Conservation (phyloP, 495 filamentous ascomycete species). For the Halenospora varia region DNA sequence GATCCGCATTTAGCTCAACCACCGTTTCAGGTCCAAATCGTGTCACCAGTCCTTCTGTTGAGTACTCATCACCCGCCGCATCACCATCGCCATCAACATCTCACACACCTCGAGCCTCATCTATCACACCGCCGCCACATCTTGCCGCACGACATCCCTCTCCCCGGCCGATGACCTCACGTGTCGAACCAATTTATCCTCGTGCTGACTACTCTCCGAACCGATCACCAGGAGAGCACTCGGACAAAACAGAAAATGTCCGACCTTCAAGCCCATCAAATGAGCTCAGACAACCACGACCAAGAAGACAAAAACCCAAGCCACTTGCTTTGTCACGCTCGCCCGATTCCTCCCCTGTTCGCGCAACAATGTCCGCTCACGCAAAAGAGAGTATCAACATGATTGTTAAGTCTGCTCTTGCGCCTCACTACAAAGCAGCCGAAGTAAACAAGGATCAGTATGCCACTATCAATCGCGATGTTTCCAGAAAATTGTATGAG, state of each 20-base stretch:
- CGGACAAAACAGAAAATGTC: not conserved
- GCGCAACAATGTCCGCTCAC: slow-evolving; percentile 55
- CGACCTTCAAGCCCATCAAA: not conserved
- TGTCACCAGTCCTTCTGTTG: slow-evolving; percentile 40
- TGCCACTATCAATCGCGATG: slow-evolving; percentile 77
- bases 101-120: slow-evolving; percentile 65
- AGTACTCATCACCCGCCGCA: slow-evolving; percentile 65
- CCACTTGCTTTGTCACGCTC: slow-evolving; percentile 38
- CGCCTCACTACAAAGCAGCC: slow-evolving; percentile 64
- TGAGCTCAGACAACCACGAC: slow-evolving; percentile 49
- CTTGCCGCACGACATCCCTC: slow-evolving; percentile 59
- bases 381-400: slow-evolving; percentile 78
- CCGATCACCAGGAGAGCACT: slow-evolving; percentile 46
- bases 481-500: slow-evolving; percentile 84
- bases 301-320: slow-evolving; percentile 30
- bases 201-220: slow-evolving; percentile 58
- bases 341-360: slow-evolving; percentile 51
- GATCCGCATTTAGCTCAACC: slow-evolving; percentile 31
- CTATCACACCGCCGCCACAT: slow-evolving; percentile 68
- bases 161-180: slow-evolving; percentile 63
- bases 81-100: slow-evolving; percentile 62
- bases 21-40: slow-evolving; percentile 20
- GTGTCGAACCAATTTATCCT: slow-evolving; percentile 57
- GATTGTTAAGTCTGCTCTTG: slow-evolving; percentile 73
- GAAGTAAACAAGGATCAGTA: slow-evolving; percentile 76